phyloP scores from a whole-genome alignment of 2,329 filamentous ascomycete genomes.

The Curvularia sp. region DNA sequence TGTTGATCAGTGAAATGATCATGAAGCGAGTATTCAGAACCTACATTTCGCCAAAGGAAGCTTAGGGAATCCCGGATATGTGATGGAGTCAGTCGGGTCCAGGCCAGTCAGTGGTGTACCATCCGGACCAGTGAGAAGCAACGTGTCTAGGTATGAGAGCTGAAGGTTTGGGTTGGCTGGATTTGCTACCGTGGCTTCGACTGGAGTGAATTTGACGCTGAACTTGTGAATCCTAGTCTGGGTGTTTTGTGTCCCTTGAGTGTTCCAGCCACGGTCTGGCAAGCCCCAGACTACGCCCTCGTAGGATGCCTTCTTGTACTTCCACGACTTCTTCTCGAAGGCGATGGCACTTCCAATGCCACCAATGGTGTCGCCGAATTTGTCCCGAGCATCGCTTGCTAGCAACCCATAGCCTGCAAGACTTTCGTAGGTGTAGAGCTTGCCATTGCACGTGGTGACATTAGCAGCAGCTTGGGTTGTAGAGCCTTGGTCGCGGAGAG shows the following conservation, averaged over 20 bases:
- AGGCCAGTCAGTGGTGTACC: constrained; percentile 64
- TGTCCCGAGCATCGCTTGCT: constrained; percentile 65
- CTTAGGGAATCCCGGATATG: constrained; percentile 65
- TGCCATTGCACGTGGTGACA: constrained; percentile 63
- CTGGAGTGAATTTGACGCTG: constrained; percentile 64
- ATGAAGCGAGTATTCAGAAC: neutral
- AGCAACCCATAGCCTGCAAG: constrained; percentile 73
- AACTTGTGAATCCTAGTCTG: constrained; percentile 74
- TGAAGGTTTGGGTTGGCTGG: constrained; percentile 68
- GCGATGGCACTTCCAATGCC: constrained; percentile 71
- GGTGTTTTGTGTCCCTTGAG: constrained; percentile 71
- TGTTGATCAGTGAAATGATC: neutral
- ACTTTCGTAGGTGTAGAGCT: constrained; percentile 69
- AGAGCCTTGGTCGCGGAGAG: constrained; percentile 1
- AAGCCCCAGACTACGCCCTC: constrained; percentile 68
- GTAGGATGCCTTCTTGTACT: constrained; percentile 58
- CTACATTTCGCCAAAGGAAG: constrained; percentile 67
- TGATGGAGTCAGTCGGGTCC: constrained; percentile 39
- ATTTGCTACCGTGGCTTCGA: constrained; percentile 59
- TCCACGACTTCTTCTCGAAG: constrained; percentile 68
- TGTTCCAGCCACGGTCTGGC: constrained; percentile 78
- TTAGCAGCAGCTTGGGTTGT: constrained; percentile 25
- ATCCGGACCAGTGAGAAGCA: constrained; percentile 69
- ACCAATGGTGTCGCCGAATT: constrained; percentile 73
- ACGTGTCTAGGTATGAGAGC: constrained; percentile 69